Conservation (phyloP, 2,329 filamentous ascomycete species). For the Colletotrichum sp. region DNA sequence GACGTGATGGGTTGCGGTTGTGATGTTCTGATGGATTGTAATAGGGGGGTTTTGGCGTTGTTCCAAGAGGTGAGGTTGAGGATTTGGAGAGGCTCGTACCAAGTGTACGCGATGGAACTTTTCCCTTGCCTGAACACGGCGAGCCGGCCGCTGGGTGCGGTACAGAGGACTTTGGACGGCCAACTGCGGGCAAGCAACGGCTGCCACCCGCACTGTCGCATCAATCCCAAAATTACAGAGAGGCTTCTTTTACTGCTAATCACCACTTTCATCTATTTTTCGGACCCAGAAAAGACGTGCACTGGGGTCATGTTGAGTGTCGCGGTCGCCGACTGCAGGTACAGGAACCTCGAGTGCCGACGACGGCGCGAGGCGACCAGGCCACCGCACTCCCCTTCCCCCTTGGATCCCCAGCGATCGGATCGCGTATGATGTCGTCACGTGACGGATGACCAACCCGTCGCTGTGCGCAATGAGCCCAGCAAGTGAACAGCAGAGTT, state of each 20-base stretch:
- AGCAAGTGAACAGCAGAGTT: neutral
- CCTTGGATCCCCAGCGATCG: conserved; percentile 12
- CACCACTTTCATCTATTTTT: conserved; percentile 3
- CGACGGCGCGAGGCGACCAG: conserved; percentile 13
- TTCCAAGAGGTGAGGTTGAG: conserved; percentile 63
- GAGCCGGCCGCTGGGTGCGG: conserved; percentile 13
- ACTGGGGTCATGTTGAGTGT: conserved; percentile 2
- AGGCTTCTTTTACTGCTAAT: neutral
- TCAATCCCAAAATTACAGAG: neutral
- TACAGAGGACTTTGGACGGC: conserved; percentile 8
- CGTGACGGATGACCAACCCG: neutral
- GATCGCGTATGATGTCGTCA: conserved; percentile 10
- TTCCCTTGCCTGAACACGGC: conserved; percentile 21
- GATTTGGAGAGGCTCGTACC: conserved; percentile 43
- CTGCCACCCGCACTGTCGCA: neutral
- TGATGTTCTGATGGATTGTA: conserved; percentile 57
- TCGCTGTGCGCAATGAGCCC: conserved; percentile 2
- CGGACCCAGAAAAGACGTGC: conserved; percentile 11
- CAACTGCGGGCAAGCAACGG: neutral
- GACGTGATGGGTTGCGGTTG: conserved; percentile 45
- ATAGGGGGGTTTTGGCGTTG: conserved; percentile 54
- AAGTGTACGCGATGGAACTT: conserved; percentile 22
- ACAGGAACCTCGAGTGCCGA: conserved; percentile 20
- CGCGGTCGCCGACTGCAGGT: conserved; percentile 11
- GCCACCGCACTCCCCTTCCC: conserved; percentile 12